A percentile compares a stretch with the other conserved stretches of the same genome.
phyloP scores from a whole-genome alignment of 805 yeast genomes.

The Metschnikowia shivogae region DNA sequence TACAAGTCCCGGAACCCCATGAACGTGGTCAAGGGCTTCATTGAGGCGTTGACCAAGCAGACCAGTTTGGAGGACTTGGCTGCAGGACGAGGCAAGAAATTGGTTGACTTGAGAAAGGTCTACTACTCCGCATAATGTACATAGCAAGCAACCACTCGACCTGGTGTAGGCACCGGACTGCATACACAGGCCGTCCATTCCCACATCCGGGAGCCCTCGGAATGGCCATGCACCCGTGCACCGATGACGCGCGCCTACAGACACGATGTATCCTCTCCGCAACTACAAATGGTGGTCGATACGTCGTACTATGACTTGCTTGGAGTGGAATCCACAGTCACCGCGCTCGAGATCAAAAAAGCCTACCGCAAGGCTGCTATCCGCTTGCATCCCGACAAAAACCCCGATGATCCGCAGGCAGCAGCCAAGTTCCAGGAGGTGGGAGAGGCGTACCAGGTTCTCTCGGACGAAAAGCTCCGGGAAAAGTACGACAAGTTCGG shows the following conservation, averaged over 20 bases:
- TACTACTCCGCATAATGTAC: conserved; percentile 57
- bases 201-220: no score
- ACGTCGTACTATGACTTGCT: conserved; percentile 41
- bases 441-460: conserved; percentile 74
- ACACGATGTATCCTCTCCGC: neutral
- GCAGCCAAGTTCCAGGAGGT: conserved; percentile 44
- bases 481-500: conserved; percentile 72
- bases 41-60: conserved; percentile 81
- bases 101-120: conserved; percentile 86
- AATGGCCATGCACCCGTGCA: neutral
- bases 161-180: no score
- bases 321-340: conserved; percentile 31
- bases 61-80: conserved; percentile 84
- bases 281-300: conserved; percentile 41
- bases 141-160: conserved; percentile 1
- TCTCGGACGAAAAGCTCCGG: conserved; percentile 61
- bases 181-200: no score
- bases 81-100: conserved; percentile 86
- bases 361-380: conserved; percentile 77
- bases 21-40: conserved; percentile 87
- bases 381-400: conserved; percentile 61
- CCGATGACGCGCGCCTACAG: neutral
- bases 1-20: conserved; percentile 90
- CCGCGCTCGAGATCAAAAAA: conserved; percentile 41
- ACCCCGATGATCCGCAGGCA: conserved; percentile 43